Conservation (phyloP, 257 asterid species). For the Haberlea rhodopensis region DNA sequence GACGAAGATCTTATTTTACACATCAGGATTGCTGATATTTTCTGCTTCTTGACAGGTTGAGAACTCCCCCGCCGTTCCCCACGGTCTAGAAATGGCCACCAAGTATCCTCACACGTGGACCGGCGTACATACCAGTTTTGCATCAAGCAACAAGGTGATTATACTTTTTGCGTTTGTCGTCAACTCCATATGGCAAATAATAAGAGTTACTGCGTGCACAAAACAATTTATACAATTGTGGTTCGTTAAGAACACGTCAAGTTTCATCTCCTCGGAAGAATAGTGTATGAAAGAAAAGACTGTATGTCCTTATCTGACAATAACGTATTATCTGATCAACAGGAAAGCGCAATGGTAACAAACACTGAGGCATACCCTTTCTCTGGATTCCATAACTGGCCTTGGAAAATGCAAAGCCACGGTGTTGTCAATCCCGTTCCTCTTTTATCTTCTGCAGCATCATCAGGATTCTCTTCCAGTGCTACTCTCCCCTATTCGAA, state of each 20-base stretch:
- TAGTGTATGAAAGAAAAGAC: background rate
- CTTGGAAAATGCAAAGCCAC: slow-evolving; percentile 56
- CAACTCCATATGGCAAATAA: background rate
- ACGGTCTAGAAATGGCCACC: slow-evolving; percentile 42
- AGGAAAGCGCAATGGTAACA: slow-evolving; percentile 53
- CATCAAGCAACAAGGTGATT: slow-evolving; percentile 54
- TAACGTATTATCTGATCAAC: slow-evolving; percentile 22
- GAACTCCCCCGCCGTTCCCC: slow-evolving; percentile 39
- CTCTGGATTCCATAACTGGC: slow-evolving; percentile 59
- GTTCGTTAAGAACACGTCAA: background rate
- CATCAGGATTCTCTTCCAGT: slow-evolving; percentile 86
- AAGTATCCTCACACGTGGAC: slow-evolving; percentile 49
- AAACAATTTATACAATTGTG: background rate
- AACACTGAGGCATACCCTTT: slow-evolving; percentile 45
- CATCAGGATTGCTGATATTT: slow-evolving; percentile 12
- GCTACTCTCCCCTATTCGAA: slow-evolving; percentile 34
- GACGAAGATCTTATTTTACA: background rate
- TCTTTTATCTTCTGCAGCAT: slow-evolving; percentile 74
- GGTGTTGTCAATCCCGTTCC: slow-evolving; percentile 45
- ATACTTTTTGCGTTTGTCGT: background rate
- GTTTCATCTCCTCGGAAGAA: background rate
- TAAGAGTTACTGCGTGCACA: background rate
- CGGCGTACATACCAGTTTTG: slow-evolving; percentile 44
- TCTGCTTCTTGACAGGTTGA: slow-evolving; percentile 38
- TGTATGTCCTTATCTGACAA: too few relatives aligned